Evolutionary conservation across 1,139 yeast species (phyloP).

Genomic region (Suhomyces guaymorum): DNA sequence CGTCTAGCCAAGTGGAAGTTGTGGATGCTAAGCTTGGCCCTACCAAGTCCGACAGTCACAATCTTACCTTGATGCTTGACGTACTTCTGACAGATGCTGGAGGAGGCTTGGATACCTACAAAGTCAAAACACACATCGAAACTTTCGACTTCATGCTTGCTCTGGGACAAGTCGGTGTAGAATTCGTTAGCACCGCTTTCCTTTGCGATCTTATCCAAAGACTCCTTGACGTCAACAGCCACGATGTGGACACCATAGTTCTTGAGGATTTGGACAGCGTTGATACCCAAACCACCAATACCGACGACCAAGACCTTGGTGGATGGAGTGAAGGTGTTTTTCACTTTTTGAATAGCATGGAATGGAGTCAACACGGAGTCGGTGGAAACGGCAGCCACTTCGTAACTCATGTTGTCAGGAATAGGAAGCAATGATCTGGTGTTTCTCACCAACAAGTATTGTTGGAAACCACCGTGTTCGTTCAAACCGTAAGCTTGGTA

Average conservation of each 20-base stretch:
- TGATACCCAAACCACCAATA: constrained; percentile 53
- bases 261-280: constrained; percentile 48
- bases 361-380: constrained; percentile 54
- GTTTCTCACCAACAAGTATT: constrained; percentile 42
- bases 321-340: constrained; percentile 32
- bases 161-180: constrained; percentile 31
- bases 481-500: constrained; percentile 43
- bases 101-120: constrained; percentile 45
- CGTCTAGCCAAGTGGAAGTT: constrained; percentile 42
- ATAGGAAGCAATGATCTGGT: constrained; percentile 42
- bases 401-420: constrained; percentile 49
- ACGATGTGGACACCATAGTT: constrained; percentile 44
- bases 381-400: constrained; percentile 50
- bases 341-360: constrained; percentile 49
- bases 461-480: constrained; percentile 53
- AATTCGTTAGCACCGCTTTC: constrained; percentile 48
- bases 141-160: constrained; percentile 31
- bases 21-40: constrained; percentile 29
- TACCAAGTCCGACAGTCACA: constrained; percentile 48
- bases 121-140: constrained; percentile 48
- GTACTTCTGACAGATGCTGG: constrained; percentile 34
- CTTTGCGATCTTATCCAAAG: constrained; percentile 30
- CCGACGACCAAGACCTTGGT: constrained; percentile 48
- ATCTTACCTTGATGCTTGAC: constrained; percentile 42
- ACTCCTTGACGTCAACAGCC: constrained; percentile 41